A percentile compares a stretch with the other conserved stretches of the same genome.
These are phyloP conservation scores for Dictyostelium capitatum DNA, from an alignment of 78 protist species.

Conservation along the genomic window DNA sequence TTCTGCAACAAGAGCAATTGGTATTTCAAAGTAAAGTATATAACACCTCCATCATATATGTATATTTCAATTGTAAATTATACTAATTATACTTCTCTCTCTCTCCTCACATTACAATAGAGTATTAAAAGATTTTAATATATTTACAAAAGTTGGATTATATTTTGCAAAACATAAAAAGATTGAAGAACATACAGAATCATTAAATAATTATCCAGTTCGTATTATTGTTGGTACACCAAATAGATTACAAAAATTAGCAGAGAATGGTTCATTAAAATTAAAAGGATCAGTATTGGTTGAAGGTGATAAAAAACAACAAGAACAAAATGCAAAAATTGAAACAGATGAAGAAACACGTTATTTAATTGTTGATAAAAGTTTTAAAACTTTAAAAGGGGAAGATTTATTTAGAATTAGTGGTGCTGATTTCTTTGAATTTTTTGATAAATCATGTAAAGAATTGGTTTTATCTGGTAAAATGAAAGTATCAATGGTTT, in stretches of 20 bases:
- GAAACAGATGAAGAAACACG: conserved; percentile 22
- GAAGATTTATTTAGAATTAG: conserved; percentile 24
- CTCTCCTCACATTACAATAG: not conserved
- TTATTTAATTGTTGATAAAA: conserved; percentile 37
- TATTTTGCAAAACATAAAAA: conserved; percentile 75
- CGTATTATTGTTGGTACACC: conserved; percentile 69
- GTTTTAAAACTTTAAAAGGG: conserved; percentile 35
- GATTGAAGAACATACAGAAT: conserved; percentile 62
- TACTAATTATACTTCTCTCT: not conserved
- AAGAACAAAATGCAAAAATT: not conserved
- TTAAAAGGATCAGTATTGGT: conserved; percentile 41
- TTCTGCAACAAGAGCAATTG: conserved; percentile 77
- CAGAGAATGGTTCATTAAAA: conserved; percentile 44
- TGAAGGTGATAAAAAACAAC: conserved; percentile 3
- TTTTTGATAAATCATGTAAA: conserved; percentile 23
- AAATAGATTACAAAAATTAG: conserved; percentile 52
- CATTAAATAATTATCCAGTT: conserved; percentile 32
- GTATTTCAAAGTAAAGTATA: conserved; percentile 62
- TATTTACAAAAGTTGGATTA: conserved; percentile 45
- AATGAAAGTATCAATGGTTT: conserved; percentile 26
- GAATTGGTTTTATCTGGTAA: conserved; percentile 20
- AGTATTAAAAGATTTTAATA: conserved; percentile 23
- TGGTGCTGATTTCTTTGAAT: conserved; percentile 36
- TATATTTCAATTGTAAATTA: not conserved
- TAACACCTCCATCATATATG: too few species aligned